These are phyloP conservation scores for Leptodontidium sp. DNA, from an alignment of 2,329 filamentous ascomycete genomes.

Conservation along the genomic window DNA sequence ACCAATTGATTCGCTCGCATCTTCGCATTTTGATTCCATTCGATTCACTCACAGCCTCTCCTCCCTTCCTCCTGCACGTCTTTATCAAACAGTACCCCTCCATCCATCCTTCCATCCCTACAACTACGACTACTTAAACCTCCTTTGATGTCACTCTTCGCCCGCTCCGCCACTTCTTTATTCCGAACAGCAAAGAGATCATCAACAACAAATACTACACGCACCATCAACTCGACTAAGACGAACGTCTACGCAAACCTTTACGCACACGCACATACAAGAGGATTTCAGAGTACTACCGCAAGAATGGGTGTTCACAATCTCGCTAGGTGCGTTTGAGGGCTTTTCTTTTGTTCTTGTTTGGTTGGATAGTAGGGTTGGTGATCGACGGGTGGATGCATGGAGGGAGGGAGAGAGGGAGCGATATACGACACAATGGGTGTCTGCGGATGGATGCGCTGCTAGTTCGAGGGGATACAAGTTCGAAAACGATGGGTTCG, in stretches of 20 bases:
- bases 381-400: not conserved
- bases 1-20: conserved; percentile 7
- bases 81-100: not conserved
- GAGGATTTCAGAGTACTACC: conserved; percentile 49
- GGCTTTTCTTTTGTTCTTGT: not conserved
- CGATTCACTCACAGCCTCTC: not conserved
- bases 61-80: not conserved
- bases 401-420: no score
- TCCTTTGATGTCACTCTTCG: conserved; percentile 30
- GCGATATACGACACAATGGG: not conserved
- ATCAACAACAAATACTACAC: conserved; percentile 4
- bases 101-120: not conserved
- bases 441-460: conserved; percentile 7
- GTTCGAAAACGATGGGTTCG: not conserved
- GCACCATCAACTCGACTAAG: not conserved
- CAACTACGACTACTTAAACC: not conserved
- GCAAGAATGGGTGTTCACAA: conserved; percentile 56
- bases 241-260: conserved; percentile 14
- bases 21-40: not conserved
- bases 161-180: conserved; percentile 11
- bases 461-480: not conserved
- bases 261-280: conserved; percentile 13
- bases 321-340: conserved; percentile 49
- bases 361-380: not conserved
- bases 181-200: conserved; percentile 14